Evolutionary conservation across 148 eudicot species (phyloP), one percentile per base, ranked within the genome.

Genomic region (Nepenthes mirabilis): DNA sequence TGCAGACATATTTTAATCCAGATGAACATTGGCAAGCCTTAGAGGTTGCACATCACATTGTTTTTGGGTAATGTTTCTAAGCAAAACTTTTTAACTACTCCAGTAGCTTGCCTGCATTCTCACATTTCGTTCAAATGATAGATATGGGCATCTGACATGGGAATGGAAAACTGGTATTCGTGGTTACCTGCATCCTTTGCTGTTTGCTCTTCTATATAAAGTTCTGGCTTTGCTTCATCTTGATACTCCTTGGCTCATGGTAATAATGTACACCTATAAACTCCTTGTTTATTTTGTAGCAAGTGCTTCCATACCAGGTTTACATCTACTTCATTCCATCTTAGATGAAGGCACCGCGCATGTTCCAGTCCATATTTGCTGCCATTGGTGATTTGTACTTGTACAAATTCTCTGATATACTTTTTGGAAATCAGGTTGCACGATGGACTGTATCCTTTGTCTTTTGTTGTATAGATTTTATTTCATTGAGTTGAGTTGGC

Each of bases 1-100:
- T 93, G 48, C 96, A 93, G 61, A 93, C 96, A 1, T 93, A 88
- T 62, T 93, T 93, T 66, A 93, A 93, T 68, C 96, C 96, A 0
- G 98, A 93, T 77, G 98, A 93, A 62, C 91, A 93, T 62, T 93
- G 98, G 98, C 98, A 93, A 69, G 83, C 88, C 57, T 80, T 84
- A 65, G 98, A 93, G 72, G 96, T 93, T 65, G 98, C 87, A 11
- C 98, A 93, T 67, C 83, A 76, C 40, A 71, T 88, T 37, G 74
- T 77, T 6, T 93, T 88, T 58, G 98, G 98, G 98, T 91, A 69
- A 37, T 34, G 11, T 33, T 61, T 62, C 45, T 34, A 34, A 34
- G 45, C 35, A 50, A 4, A 3, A 58, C 58, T 12, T 52, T 37
- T 48, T 63, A n/a, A 36, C 56, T 43, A 36, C 56, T 43, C 14